These are phyloP conservation scores for Leucoagaricus sp. DNA, from an alignment of 1,284 basidiomycete genomes.

Conservation along the genomic window DNA sequence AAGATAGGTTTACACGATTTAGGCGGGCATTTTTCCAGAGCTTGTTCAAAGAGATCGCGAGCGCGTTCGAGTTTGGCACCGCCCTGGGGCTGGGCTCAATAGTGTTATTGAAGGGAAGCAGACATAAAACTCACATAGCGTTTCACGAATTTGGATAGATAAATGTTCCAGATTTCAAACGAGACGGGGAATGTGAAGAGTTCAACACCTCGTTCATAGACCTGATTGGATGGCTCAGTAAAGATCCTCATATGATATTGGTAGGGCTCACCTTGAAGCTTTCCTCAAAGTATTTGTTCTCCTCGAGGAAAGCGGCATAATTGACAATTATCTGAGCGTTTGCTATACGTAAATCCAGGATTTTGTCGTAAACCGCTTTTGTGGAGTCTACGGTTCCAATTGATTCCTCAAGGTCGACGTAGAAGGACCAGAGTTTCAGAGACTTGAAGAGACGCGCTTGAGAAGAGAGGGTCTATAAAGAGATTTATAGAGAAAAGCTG, in stretches of 20 bases:
- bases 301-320: slow-evolving; percentile 95
- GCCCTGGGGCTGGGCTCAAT: slow-evolving; percentile 49
- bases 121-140: slow-evolving; percentile 73
- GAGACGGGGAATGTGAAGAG: slow-evolving; percentile 98
- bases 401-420: slow-evolving; percentile 96
- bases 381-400: slow-evolving; percentile 92
- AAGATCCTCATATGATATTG: not conserved
- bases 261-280: slow-evolving; percentile 80
- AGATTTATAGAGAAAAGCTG: slow-evolving; percentile 15
- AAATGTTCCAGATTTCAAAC: slow-evolving; percentile 99
- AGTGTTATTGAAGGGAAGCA: not conserved
- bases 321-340: slow-evolving; percentile 98
- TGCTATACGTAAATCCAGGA: slow-evolving; percentile 97
- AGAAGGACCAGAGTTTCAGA: slow-evolving; percentile 98
- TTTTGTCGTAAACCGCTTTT: slow-evolving; percentile 95
- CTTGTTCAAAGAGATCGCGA: slow-evolving; percentile 97
- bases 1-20: slow-evolving; percentile 96
- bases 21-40: slow-evolving; percentile 92
- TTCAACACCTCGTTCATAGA: slow-evolving; percentile 97
- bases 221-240: slow-evolving; percentile 40
- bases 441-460: slow-evolving; percentile 97
- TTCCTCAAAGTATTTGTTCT: slow-evolving; percentile 98
- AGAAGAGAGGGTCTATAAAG: slow-evolving; percentile 71
- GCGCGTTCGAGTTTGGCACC: slow-evolving; percentile 94
- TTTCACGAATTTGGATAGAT: slow-evolving; percentile 95